phyloP scores from a whole-genome alignment of 345 rosid genomes.

The Populus ilicifolia region DNA sequence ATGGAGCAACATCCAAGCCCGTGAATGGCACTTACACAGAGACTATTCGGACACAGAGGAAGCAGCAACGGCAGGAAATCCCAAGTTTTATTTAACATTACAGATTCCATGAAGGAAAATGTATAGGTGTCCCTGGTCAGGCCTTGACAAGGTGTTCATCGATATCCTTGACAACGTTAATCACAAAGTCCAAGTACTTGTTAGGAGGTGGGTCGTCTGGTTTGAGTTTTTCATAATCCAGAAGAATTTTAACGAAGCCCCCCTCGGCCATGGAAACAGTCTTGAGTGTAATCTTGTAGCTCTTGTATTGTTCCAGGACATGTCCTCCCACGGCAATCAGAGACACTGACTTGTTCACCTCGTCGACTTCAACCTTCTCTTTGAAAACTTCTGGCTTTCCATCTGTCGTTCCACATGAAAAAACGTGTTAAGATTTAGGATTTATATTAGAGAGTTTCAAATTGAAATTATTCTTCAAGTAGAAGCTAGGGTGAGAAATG shows the following conservation, averaged over 20 bases:
- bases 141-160: conserved; percentile 3
- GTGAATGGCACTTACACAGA: no score
- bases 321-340: conserved; percentile 24
- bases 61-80: no score
- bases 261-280: not conserved
- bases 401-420: not conserved
- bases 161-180: not conserved
- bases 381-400: conserved; percentile 25
- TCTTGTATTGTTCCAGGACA: conserved; percentile 24
- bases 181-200: not conserved
- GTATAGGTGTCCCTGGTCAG: no score
- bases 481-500: no score
- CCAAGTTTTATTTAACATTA: no score
- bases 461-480: no score
- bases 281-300: conserved; percentile 3
- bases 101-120: not conserved
- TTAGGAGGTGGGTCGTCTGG: not conserved
- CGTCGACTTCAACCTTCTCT: conserved; percentile 33
- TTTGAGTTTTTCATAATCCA: not conserved
- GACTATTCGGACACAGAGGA: no score
- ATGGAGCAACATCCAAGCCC: no score
- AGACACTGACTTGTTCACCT: conserved; percentile 12
- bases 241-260: no score
- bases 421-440: no score
- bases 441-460: no score